Evolutionary conservation across 164 flowering plant species (phyloP).

Genomic region (Brasenia schreberi): DNA sequence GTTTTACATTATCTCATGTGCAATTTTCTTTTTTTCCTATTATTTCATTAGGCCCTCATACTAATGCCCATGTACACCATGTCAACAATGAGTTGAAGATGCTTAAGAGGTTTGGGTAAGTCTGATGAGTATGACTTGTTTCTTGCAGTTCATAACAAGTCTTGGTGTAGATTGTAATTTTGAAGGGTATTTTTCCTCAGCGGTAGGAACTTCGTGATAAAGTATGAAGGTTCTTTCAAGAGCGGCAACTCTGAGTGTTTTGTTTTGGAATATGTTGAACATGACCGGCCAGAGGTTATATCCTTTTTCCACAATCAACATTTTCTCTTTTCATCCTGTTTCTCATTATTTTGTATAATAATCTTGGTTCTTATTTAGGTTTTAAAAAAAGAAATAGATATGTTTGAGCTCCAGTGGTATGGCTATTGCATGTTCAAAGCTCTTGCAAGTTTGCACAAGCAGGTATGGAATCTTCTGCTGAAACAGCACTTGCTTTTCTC

Average conservation of each 20-base stretch:
- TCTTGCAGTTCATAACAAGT: not conserved
- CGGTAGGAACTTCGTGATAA: conserved; percentile 74
- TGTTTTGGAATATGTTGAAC: conserved; percentile 77
- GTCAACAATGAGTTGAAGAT: conserved; percentile 57
- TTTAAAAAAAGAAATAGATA: conserved; percentile 66
- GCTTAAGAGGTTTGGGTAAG: conserved; percentile 86
- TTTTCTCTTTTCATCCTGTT: conserved; percentile 1
- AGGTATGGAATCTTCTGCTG: conserved; percentile 26
- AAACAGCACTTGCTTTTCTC: not conserved
- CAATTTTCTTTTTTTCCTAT: too few relatives aligned
- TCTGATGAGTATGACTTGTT: not conserved
- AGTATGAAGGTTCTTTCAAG: conserved; percentile 63
- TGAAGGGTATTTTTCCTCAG: conserved; percentile 17
- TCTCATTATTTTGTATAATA: not conserved
- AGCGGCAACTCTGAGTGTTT: conserved; percentile 53
- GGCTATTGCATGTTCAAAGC: conserved; percentile 91
- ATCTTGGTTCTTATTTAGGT: conserved; percentile 21
- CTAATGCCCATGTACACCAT: conserved; percentile 51
- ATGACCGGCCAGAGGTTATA: conserved; percentile 92
- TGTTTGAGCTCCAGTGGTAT: conserved; percentile 73
- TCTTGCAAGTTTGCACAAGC: conserved; percentile 75
- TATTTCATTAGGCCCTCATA: conserved; percentile 53
- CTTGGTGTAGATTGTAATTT: not conserved
- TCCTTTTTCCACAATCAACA: conserved; percentile 4
- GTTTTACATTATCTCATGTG: not conserved